These are phyloP conservation scores for Mucor plumbeus DNA, from an alignment of 371 early-diverging fungal genomes.

Conservation along the genomic window DNA sequence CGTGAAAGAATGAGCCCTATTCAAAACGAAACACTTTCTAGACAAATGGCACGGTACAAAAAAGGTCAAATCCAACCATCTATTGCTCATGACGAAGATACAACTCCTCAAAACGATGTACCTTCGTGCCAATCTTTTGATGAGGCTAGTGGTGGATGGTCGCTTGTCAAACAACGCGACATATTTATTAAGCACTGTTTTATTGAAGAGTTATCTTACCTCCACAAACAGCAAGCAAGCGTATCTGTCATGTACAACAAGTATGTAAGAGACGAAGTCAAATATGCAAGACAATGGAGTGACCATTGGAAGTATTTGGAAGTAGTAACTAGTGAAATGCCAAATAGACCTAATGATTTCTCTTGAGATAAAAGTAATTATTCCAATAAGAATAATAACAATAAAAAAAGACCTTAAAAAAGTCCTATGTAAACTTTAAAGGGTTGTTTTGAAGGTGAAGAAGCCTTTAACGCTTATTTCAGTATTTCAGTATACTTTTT, in stretches of 20 bases:
- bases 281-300: conserved; percentile 51
- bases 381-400: conserved; percentile 31
- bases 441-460: too few species aligned
- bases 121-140: conserved; percentile 11
- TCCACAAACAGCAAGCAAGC: conserved; percentile 48
- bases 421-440: too few species aligned
- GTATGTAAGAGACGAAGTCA: conserved; percentile 63
- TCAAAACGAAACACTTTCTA: conserved; percentile 39
- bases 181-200: conserved; percentile 45
- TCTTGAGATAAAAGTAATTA: background rate
- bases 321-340: conserved; percentile 22
- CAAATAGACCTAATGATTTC: conserved; percentile 31
- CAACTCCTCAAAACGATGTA: background rate
- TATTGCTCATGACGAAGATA: conserved; percentile 27
- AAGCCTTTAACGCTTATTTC: too few species aligned
- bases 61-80: conserved; percentile 31
- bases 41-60: conserved; percentile 35
- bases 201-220: conserved; percentile 37
- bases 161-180: conserved; percentile 37
- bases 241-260: conserved; percentile 67
- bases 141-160: conserved; percentile 26
- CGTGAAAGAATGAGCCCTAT: conserved; percentile 28
- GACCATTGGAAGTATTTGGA: conserved; percentile 68
- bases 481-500: too few species aligned
- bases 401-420: too few species aligned